A percentile compares a stretch with the other conserved stretches of the same genome.
Conservation (phyloP, 768 basidiomycete species). For the Amanita molliuscula region DNA sequence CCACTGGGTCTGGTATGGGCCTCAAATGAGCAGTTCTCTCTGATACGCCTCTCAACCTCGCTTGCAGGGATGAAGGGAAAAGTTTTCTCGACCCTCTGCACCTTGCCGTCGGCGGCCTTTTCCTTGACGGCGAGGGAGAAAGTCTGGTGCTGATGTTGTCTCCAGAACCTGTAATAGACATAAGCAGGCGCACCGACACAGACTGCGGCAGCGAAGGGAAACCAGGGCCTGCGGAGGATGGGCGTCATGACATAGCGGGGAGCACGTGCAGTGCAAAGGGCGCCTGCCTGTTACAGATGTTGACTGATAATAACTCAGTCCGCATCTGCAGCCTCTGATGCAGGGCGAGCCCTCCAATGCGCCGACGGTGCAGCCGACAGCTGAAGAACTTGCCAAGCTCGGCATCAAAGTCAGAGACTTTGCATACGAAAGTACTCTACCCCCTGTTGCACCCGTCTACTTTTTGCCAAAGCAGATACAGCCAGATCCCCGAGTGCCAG, state of each 20-base stretch:
- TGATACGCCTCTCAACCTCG: slow-evolving; percentile 47
- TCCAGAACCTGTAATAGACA: slow-evolving; percentile 38
- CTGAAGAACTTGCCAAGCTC: slow-evolving; percentile 15
- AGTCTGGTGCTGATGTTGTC: slow-evolving; percentile 27
- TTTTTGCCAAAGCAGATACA: slow-evolving; percentile 39
- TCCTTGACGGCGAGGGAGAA: slow-evolving; percentile 52
- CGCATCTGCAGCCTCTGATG: not conserved
- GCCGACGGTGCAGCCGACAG: slow-evolving; percentile 12
- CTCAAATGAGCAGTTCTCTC: slow-evolving; percentile 38
- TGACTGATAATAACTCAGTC: too few species aligned
- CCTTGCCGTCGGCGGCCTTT: slow-evolving; percentile 48
- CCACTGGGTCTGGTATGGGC: slow-evolving; percentile 40
- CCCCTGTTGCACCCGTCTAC: slow-evolving; percentile 45
- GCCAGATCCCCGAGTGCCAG: slow-evolving; percentile 22
- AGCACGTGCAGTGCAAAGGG: not conserved
- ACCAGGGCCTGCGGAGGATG: slow-evolving; percentile 65
- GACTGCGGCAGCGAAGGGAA: slow-evolving; percentile 48
- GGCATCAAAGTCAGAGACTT: slow-evolving; percentile 51
- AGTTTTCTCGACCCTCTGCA: slow-evolving; percentile 39
- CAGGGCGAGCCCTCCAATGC: not conserved
- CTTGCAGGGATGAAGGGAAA: slow-evolving; percentile 47
- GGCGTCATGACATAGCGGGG: slow-evolving; percentile 1
- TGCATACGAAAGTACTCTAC: slow-evolving; percentile 58
- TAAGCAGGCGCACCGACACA: slow-evolving; percentile 51
- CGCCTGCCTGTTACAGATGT: not conserved